These are phyloP conservation scores for Knufia fluminis DNA, from an alignment of 2,329 filamentous ascomycete genomes.

Conservation along the genomic window DNA sequence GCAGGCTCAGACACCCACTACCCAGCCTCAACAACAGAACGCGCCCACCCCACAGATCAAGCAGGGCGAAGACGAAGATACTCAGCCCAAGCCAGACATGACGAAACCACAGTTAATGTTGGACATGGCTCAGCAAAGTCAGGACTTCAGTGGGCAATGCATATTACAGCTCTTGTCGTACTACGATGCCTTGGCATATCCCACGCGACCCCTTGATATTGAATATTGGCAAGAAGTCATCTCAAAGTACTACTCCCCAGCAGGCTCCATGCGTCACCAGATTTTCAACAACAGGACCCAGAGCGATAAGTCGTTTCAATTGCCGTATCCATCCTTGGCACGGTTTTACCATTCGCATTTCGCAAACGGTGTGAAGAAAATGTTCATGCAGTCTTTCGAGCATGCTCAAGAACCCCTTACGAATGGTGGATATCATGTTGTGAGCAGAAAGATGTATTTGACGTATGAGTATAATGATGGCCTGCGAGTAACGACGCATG, in stretches of 20 bases:
- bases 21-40: constrained; percentile 24
- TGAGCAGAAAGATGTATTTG: constrained; percentile 66
- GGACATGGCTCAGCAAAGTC: constrained; percentile 30
- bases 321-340: constrained; percentile 68
- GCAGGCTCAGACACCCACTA: constrained; percentile 31
- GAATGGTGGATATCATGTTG: constrained; percentile 62
- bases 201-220: constrained; percentile 52
- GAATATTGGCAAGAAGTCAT: constrained; percentile 74
- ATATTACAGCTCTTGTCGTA: constrained; percentile 48
- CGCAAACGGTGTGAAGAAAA: constrained; percentile 71
- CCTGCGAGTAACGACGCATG: constrained; percentile 73
- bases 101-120: constrained; percentile 31
- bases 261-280: constrained; percentile 66
- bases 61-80: constrained; percentile 31
- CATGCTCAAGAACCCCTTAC: constrained; percentile 48
- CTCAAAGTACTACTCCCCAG: constrained; percentile 66
- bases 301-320: constrained; percentile 71
- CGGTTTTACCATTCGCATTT: constrained; percentile 89
- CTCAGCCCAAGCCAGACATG: constrained; percentile 18
- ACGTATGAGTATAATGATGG: constrained; percentile 83
- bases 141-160: constrained; percentile 33
- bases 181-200: constrained; percentile 44
- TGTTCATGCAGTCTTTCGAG: constrained; percentile 76
- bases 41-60: constrained; percentile 23
- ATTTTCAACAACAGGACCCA: constrained; percentile 45